Evolutionary conservation across 192 early-diverging fungal genomes (phyloP), one percentile per base, ranked within the genome.

Genomic region (Backusella liffmaniae): DNA sequence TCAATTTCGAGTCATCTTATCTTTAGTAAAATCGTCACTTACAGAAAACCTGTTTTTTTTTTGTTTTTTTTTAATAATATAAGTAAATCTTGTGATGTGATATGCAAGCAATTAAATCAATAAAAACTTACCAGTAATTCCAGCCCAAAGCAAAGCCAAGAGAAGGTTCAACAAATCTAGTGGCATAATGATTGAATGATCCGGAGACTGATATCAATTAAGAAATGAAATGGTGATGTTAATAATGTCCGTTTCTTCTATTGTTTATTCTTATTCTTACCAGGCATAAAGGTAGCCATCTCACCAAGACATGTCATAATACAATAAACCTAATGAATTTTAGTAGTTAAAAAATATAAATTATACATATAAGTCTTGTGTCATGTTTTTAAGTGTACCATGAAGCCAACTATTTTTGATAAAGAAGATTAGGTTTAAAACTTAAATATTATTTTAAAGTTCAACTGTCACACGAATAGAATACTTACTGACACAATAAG

Each of bases 281-380:
- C 87, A 3, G 95, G 93, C 62, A 97, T 90, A 41, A 89, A 89
- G 0, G 95, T 90, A 1, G 93, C 87, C 91, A 97, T 92, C 78
- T 97, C 96, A 73, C 93, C 94, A 75, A 97, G 86, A 76, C 90
- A 92, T 15, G 91, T 94, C 81, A 92, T 88, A 32, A 93, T 84
- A 51, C 90, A 93, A 66, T 87, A 93, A 13, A 91, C 90, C 87
- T 73, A 73, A 42, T 71, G 13, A 1, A 2, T 15, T 41, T 7
- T 39, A 41, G 10, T 21, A 26, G 12, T 37, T 41, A 26, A 8
- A 70, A 7, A n/a, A 10, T 70, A 26, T 70, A 53, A 53, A 53
- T 23, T 53, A n/a, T 18, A 53, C n/a, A 23, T 59, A 59, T 59
- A 59, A 26, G 9, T 59, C 7, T n/a, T 4, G 21, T 59, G n/a